Evolutionary conservation across 2,329 filamentous ascomycete species (phyloP).

Genomic region (Thermothelomyces thermophilus): DNA sequence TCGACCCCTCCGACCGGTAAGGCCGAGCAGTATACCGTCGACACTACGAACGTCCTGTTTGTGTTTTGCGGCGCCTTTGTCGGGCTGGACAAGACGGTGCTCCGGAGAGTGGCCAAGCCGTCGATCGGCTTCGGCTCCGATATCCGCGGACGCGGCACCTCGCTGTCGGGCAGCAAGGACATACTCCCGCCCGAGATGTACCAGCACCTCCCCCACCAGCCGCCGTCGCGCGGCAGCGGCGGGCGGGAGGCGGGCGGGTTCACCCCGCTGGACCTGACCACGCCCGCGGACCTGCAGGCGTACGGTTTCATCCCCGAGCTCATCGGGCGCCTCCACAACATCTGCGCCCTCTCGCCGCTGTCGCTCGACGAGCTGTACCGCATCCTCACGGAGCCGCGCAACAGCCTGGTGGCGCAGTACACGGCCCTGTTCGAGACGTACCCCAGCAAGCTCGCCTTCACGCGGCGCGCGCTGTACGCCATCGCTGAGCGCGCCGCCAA

Average conservation of each 20-base stretch:
- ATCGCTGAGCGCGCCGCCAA: constrained; percentile 62
- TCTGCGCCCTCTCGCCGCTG: constrained; percentile 76
- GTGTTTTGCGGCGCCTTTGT: constrained; percentile 95
- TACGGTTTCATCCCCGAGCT: constrained; percentile 93
- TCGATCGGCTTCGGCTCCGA: constrained; percentile 89
- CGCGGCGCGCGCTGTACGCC: constrained; percentile 69
- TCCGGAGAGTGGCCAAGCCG: constrained; percentile 76
- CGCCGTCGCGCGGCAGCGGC: constrained; percentile 25
- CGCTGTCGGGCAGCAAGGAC: constrained; percentile 43
- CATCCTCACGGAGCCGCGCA: constrained; percentile 87
- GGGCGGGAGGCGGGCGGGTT: constrained; percentile 32
- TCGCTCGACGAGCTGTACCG: constrained; percentile 63
- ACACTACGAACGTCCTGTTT: constrained; percentile 95
- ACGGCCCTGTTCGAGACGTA: constrained; percentile 75
- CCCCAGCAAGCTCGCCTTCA: constrained; percentile 77
- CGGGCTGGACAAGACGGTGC: constrained; percentile 78
- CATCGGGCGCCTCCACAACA: constrained; percentile 90
- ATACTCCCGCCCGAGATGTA: constrained; percentile 60
- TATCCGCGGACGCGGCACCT: constrained; percentile 51
- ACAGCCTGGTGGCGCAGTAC: constrained; percentile 83
- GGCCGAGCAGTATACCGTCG: constrained; percentile 63
- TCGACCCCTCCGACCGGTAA: constrained; percentile 45
- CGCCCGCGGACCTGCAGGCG: constrained; percentile 67
- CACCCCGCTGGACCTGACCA: constrained; percentile 63
- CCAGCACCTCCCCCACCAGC: constrained; percentile 50